Conservation (phyloP, 2,329 filamentous ascomycete species). For the Remersonia thermophila region DNA sequence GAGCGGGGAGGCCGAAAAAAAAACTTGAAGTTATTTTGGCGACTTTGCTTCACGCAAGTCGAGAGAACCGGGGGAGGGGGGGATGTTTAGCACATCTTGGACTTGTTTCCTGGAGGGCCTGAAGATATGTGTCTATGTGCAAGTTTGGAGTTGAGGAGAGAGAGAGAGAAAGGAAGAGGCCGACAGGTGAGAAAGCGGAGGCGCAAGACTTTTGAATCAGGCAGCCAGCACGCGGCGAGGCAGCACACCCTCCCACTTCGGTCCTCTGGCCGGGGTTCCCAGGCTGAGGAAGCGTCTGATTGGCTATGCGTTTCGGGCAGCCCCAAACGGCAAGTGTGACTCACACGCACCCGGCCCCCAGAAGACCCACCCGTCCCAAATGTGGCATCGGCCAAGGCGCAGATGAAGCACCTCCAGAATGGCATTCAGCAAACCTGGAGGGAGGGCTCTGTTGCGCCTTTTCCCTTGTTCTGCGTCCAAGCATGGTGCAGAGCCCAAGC, state of each 20-base stretch:
- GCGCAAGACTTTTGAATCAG: slow-evolving; percentile 34
- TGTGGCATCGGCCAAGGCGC: not conserved
- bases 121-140: slow-evolving; percentile 20
- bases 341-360: slow-evolving; percentile 14
- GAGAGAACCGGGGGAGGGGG: slow-evolving; percentile 25
- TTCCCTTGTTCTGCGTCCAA: too few relatives aligned
- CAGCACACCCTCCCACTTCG: not conserved
- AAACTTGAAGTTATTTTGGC: slow-evolving; percentile 40
- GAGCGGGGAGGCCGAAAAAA: slow-evolving; percentile 32
- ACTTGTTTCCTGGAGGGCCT: slow-evolving; percentile 28
- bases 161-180: slow-evolving; percentile 22
- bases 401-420: not conserved
- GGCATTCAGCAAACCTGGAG: too few relatives aligned
- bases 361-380: too few relatives aligned
- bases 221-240: slow-evolving; percentile 25
- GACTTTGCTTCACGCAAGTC: slow-evolving; percentile 23
- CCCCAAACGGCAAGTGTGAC: slow-evolving; percentile 19
- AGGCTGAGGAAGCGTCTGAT: slow-evolving; percentile 7
- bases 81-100: slow-evolving; percentile 48
- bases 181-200: slow-evolving; percentile 13
- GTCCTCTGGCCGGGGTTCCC: slow-evolving; percentile 2
- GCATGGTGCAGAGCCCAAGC: too few relatives aligned
- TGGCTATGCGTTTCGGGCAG: slow-evolving; percentile 9
- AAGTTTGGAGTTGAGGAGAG: slow-evolving; percentile 25
- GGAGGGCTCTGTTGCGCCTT: too few relatives aligned